Evolutionary conservation across 1,139 yeast genomes (phyloP), one percentile per base, ranked within the genome.

Genomic region (Suhomyces choctaworum): DNA sequence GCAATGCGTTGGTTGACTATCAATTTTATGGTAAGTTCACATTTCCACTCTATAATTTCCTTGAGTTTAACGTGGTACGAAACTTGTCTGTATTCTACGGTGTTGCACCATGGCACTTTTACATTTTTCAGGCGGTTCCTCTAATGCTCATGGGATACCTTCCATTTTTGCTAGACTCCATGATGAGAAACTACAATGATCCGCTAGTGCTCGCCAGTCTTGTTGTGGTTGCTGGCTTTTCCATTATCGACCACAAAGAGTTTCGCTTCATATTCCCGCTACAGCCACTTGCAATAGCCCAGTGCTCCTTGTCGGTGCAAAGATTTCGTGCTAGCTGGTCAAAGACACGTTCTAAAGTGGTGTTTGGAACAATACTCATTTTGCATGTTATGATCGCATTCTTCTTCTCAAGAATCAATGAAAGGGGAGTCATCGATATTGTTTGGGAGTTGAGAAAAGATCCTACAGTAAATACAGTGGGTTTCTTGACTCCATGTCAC

Each of bases 401-500:
- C 14, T 80, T 80, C 52, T 74, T 85, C 50, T 70, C 87, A 2
- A 67, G 67, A 17, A 61, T 78, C 30, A 92, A 92, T 52, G 98
- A 94, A 59, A 68, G 85, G 16, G 99, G 98, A 1, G 96, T 80
- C 12, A 75, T 90, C 9, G 81, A 77, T 31, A 79, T 90, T 0
- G 69, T 85, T 14, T 58, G 74, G 9, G 70, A 69, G 35, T 51
- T 92, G 16, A 69, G 80, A 33, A 42, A 56, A 7, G 63, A 72
- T 9, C 60, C 70, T 0, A 48, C 54, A 1, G 66, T 77, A 4
- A 45, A 58, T 0, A 72, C 84, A 3, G 64, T 89, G 27, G 95
- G 96, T 1, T 83, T 92, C 46, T 58, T 94, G 13, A 87, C 90
- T 54, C 98, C 99, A 0, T 94, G 98, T 51, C 98, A 94, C 57